These are phyloP conservation scores for Backusella sp. DNA, from an alignment of 192 early-diverging fungal species.

Conservation along the genomic window DNA sequence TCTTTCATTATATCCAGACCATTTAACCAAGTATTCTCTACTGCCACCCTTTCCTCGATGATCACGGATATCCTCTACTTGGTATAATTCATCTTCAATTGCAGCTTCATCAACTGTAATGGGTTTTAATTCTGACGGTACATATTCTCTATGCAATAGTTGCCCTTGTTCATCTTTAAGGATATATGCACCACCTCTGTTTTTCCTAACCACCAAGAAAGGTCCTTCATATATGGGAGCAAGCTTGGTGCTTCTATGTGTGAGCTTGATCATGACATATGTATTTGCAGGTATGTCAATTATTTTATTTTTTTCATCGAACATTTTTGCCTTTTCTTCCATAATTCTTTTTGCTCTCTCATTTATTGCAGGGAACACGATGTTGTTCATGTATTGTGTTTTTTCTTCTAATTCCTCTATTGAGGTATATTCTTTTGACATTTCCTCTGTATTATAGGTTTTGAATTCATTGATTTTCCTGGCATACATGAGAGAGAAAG, in stretches of 20 bases:
- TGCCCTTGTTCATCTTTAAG: background rate
- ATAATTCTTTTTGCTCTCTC: background rate
- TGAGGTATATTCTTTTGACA: too few relatives aligned
- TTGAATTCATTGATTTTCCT: constrained; percentile 24
- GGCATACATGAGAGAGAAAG: constrained; percentile 45
- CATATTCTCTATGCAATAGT: background rate
- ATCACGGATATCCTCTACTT: background rate
- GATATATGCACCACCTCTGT: background rate
- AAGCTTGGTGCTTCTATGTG: background rate
- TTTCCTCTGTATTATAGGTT: constrained; percentile 1
- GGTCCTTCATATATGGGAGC: background rate
- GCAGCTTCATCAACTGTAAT: background rate
- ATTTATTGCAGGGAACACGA: background rate
- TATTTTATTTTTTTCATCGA: background rate
- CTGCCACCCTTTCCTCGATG: background rate
- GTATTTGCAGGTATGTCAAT: background rate
- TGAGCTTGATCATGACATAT: background rate
- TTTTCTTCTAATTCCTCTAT: too few relatives aligned
- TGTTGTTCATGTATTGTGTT: too few relatives aligned
- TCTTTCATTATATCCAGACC: background rate
- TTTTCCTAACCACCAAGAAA: background rate
- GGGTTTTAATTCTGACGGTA: background rate
- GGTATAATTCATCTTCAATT: background rate
- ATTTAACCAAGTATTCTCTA: background rate
- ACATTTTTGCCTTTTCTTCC: background rate